Percentiles rank a stretch among this genome's conserved stretches.
Conservation (phyloP, 768 basidiomycete species). For the Dictyophora rubrovolvata region DNA sequence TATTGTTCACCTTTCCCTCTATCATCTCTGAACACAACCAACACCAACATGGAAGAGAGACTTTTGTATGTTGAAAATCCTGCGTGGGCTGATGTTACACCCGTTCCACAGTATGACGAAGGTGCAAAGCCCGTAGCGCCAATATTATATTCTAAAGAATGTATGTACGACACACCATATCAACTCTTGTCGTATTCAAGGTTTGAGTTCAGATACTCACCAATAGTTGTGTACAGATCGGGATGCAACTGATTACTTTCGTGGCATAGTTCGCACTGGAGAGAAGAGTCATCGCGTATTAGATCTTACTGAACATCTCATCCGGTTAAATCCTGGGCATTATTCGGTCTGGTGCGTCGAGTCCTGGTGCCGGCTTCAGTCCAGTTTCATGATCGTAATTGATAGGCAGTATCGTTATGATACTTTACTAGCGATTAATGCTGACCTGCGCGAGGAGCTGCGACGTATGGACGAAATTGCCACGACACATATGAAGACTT, state of each 20-base stretch:
- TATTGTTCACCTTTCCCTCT: not conserved
- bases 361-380: not conserved
- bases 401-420: slow-evolving; percentile 91
- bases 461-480: slow-evolving; percentile 82
- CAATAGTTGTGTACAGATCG: slow-evolving; percentile 46
- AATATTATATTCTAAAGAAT: slow-evolving; percentile 84
- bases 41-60: not conserved
- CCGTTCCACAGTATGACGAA: slow-evolving; percentile 71
- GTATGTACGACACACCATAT: slow-evolving; percentile 36
- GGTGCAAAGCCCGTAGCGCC: slow-evolving; percentile 70
- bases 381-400: not conserved
- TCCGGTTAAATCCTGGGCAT: slow-evolving; percentile 89
- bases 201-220: not conserved
- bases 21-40: not conserved
- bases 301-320: slow-evolving; percentile 79
- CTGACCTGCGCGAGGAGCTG: slow-evolving; percentile 69
- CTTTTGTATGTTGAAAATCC: slow-evolving; percentile 47
- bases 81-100: slow-evolving; percentile 74
- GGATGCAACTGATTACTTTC: slow-evolving; percentile 88
- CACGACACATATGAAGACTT: slow-evolving; percentile 78
- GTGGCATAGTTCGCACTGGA: slow-evolving; percentile 63
- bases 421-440: slow-evolving; percentile 60
- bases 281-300: slow-evolving; percentile 80
- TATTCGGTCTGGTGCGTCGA: slow-evolving; percentile 84
- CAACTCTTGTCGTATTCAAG: slow-evolving; percentile 7